These are phyloP conservation scores for Calonectria naviculata DNA, from an alignment of 2,329 filamentous ascomycete species.

Conservation along the genomic window DNA sequence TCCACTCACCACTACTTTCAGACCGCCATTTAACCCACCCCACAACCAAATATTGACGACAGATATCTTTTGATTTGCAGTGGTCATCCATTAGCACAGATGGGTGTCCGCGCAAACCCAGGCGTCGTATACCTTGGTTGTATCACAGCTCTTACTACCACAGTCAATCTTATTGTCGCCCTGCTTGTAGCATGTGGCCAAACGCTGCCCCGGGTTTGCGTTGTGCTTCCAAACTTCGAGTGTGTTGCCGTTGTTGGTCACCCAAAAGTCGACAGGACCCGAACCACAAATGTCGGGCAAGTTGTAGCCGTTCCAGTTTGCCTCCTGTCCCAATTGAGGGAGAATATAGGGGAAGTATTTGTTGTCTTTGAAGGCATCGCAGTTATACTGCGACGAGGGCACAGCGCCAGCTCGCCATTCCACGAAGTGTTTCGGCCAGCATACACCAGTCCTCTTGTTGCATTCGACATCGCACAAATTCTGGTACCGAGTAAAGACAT, in stretches of 20 bases:
- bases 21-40: too few species aligned
- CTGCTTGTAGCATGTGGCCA: constrained; percentile 8
- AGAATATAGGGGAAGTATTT: not conserved
- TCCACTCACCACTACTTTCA: too few species aligned
- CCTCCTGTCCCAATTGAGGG: not conserved
- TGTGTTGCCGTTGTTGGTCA: not conserved
- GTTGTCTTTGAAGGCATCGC: not conserved
- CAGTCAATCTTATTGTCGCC: not conserved
- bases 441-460: not conserved
- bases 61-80: too few species aligned
- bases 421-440: not conserved
- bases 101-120: constrained; percentile 4
- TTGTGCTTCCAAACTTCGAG: not conserved
- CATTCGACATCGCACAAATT: constrained; percentile 3
- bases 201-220: not conserved
- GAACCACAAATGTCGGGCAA: not conserved
- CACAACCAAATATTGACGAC: too few species aligned
- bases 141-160: not conserved
- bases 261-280: not conserved
- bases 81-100: not conserved
- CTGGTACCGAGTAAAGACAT: not conserved
- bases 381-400: not conserved
- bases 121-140: not conserved
- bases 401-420: constrained; percentile 9
- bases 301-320: constrained; percentile 1